A percentile compares a stretch with the other conserved stretches of the same genome.
Evolutionary conservation across 2,329 filamentous ascomycete species (phyloP).

Genomic region (Lecanicillium sp.): DNA sequence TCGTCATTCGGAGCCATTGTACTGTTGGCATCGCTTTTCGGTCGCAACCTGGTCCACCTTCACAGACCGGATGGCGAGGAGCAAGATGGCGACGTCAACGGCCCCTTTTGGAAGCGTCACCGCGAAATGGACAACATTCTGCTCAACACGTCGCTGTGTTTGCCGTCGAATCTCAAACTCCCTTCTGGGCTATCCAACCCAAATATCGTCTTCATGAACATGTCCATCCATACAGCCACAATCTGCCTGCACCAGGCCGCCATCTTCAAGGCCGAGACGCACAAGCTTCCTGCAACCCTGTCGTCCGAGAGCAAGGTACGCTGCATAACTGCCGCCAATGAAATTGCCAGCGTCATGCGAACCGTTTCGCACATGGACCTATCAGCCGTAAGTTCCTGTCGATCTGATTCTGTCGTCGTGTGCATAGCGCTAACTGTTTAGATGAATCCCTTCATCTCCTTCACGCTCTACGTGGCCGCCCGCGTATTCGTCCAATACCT

Average conservation of each 20-base stretch:
- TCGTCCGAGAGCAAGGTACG: conserved; percentile 86
- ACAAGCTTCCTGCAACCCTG: conserved; percentile 68
- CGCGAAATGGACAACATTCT: conserved; percentile 83
- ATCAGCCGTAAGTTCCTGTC: conserved; percentile 55
- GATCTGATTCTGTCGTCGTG: background rate
- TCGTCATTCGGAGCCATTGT: conserved; percentile 76
- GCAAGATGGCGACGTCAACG: conserved; percentile 79
- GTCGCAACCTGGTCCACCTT: conserved; percentile 83
- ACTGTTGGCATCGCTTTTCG: conserved; percentile 83
- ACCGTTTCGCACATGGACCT: conserved; percentile 90
- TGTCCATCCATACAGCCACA: conserved; percentile 93
- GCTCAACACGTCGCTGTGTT: conserved; percentile 74
- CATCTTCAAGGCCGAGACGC: conserved; percentile 94
- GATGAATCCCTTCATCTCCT: conserved; percentile 95
- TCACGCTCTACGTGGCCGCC: conserved; percentile 92
- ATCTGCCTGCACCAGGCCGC: conserved; percentile 98
- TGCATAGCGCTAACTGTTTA: conserved; percentile 33
- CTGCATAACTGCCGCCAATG: conserved; percentile 87
- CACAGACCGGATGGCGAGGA: conserved; percentile 81
- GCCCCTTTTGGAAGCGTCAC: conserved; percentile 94
- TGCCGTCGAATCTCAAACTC: conserved; percentile 76
- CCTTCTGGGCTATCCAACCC: conserved; percentile 69
- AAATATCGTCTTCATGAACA: conserved; percentile 89
- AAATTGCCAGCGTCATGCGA: conserved; percentile 92
- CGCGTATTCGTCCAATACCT: conserved; percentile 94